Evolutionary conservation across 768 basidiomycete species (phyloP).

Genomic region (Hirschioporus abietinus): DNA sequence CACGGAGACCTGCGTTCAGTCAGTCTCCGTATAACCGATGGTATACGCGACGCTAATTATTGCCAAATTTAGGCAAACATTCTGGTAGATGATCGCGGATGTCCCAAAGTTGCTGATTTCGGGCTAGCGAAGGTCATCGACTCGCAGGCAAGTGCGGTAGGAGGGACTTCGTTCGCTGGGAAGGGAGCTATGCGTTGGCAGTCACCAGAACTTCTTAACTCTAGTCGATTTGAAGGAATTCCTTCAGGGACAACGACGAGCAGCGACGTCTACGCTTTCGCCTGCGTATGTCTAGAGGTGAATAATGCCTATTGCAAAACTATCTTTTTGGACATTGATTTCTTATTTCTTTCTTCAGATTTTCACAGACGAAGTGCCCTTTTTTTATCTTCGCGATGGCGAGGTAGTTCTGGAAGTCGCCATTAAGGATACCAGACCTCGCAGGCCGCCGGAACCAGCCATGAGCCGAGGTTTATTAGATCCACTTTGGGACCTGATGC

Average conservation of each 20-base stretch:
- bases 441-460: slow-evolving; percentile 4
- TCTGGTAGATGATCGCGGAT: slow-evolving; percentile 45
- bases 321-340: neutral
- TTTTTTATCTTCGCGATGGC: neutral
- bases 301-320: neutral
- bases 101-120: slow-evolving; percentile 55
- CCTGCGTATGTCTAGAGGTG: slow-evolving; percentile 55
- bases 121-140: slow-evolving; percentile 55
- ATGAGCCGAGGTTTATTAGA: slow-evolving; percentile 38
- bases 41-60: neutral
- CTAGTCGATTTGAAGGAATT: slow-evolving; percentile 44
- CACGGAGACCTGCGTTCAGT: slow-evolving; percentile 63
- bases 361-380: neutral
- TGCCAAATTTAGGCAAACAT: slow-evolving; percentile 43
- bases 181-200: slow-evolving; percentile 19
- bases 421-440: neutral
- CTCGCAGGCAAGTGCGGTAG: slow-evolving; percentile 24
- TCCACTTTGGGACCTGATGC: slow-evolving; percentile 37
- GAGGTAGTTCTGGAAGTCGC: slow-evolving; percentile 1
- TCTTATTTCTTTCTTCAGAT: neutral
- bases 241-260: slow-evolving; percentile 41
- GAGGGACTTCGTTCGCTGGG: slow-evolving; percentile 13
- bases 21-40: slow-evolving; percentile 13
- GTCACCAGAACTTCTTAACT: slow-evolving; percentile 50
- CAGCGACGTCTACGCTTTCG: slow-evolving; percentile 58